Evolutionary conservation across 768 basidiomycete genomes (phyloP).

Genomic region (Crucibulum laeve): DNA sequence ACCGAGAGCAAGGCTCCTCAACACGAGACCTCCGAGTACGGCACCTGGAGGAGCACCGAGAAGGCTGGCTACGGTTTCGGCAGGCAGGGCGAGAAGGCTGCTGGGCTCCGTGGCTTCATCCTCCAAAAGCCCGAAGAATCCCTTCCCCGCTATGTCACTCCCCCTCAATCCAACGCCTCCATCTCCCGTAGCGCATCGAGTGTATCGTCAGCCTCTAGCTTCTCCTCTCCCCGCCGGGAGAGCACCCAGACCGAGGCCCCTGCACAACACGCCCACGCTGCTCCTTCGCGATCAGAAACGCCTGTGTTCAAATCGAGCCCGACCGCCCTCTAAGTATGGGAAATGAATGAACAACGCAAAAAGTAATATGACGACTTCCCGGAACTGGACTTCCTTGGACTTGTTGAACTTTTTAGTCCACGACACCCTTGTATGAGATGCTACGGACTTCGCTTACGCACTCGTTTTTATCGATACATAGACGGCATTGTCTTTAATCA

Average conservation of each 20-base stretch:
- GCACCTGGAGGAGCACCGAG: conserved; percentile 25
- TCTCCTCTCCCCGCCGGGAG: conserved; percentile 27
- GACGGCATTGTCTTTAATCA: no score
- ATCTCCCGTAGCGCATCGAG: conserved; percentile 24
- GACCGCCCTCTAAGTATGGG: conserved; percentile 7
- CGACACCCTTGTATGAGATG: no score
- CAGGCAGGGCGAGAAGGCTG: conserved; percentile 74
- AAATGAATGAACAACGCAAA: neutral
- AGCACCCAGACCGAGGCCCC: conserved; percentile 13
- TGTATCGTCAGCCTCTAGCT: conserved; percentile 28
- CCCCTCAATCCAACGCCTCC: conserved; percentile 13
- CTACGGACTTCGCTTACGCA: no score
- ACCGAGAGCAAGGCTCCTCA: conserved; percentile 17
- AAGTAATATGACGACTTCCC: conserved; percentile 8
- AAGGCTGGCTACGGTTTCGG: conserved; percentile 71
- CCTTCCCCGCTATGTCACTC: conserved; percentile 47
- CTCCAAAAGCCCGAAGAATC: conserved; percentile 57
- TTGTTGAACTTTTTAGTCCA: no score
- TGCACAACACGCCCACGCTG: neutral
- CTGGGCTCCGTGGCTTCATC: conserved; percentile 62
- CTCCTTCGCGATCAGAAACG: conserved; percentile 5
- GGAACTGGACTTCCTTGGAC: conserved; percentile 7
- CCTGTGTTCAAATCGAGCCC: conserved; percentile 26
- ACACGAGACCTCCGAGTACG: conserved; percentile 20
- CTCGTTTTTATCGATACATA: no score